These are phyloP conservation scores for Flaveria linearis DNA, from an alignment of 129 eudicot genomes.

Conservation along the genomic window DNA sequence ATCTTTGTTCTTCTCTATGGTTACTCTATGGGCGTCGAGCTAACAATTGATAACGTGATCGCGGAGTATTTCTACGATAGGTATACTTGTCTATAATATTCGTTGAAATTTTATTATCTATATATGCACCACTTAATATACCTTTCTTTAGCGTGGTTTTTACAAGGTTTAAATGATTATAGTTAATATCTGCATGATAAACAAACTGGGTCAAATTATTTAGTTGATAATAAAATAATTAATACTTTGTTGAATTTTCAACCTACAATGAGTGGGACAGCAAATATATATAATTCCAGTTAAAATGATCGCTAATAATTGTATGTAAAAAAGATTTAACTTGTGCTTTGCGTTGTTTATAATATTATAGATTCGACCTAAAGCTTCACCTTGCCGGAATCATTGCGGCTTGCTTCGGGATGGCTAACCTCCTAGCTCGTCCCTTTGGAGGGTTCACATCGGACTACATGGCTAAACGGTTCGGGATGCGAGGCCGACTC, in stretches of 20 bases:
- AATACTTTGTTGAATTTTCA: too few species aligned
- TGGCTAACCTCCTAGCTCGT: slow-evolving; percentile 81
- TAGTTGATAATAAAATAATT: too few species aligned
- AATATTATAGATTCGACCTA: slow-evolving; percentile 51
- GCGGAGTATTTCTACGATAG: slow-evolving; percentile 84
- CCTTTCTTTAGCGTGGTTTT: too few species aligned
- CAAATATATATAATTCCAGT: too few species aligned
- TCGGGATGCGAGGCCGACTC: slow-evolving; percentile 88
- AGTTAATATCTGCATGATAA: too few species aligned
- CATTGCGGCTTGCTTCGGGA: slow-evolving; percentile 78
- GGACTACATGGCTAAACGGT: slow-evolving; percentile 48
- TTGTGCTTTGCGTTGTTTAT: neutral
- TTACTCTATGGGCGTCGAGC: slow-evolving; percentile 79
- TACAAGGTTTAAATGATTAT: too few species aligned
- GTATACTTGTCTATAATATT: slow-evolving; percentile 16
- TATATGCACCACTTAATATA: too few species aligned
- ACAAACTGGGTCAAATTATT: too few species aligned
- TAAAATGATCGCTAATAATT: too few species aligned
- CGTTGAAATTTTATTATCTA: too few species aligned
- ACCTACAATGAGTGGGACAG: too few species aligned
- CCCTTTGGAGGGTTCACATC: slow-evolving; percentile 84
- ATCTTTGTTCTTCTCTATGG: slow-evolving; percentile 75
- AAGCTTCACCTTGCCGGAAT: slow-evolving; percentile 78
- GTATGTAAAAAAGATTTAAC: neutral
- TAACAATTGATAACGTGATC: slow-evolving; percentile 65